Evolutionary conservation across 179 eudicot genomes (phyloP).

Genomic region (Carnegiea gigantea): DNA sequence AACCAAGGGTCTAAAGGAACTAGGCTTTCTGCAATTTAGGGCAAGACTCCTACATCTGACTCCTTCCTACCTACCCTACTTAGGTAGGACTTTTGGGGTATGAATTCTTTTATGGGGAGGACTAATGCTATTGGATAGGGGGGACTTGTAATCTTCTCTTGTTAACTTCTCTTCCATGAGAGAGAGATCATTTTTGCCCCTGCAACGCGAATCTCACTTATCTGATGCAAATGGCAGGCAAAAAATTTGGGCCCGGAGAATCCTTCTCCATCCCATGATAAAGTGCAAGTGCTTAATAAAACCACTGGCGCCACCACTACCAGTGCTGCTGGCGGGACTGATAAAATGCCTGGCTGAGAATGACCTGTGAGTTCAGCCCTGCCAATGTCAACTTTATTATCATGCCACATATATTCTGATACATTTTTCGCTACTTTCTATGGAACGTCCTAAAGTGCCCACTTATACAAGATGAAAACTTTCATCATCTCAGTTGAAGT

Average conservation of each 20-base stretch:
- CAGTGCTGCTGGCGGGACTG: constrained; percentile 25
- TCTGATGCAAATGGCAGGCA: constrained; percentile 28
- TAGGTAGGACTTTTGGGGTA: neutral
- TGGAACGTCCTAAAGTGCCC: too few species aligned
- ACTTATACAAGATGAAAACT: neutral
- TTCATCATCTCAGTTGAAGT: neutral
- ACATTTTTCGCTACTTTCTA: too few species aligned
- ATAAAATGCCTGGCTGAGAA: constrained; percentile 29
- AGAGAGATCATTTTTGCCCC: neutral
- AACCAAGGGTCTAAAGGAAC: too few species aligned
- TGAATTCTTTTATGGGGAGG: neutral
- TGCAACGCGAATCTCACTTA: neutral
- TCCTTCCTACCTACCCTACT: too few species aligned
- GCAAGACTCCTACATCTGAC: too few species aligned
- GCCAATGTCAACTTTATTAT: neutral
- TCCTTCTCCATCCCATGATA: constrained; percentile 30
- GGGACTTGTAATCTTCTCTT: neutral
- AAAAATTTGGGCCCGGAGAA: constrained; percentile 31
- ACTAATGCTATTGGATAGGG: too few species aligned
- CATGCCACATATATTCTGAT: neutral
- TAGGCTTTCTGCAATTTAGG: too few species aligned
- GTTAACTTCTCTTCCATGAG: neutral
- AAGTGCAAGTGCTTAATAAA: constrained; percentile 23
- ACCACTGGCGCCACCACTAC: constrained; percentile 21
- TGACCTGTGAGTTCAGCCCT: neutral